These are phyloP conservation scores for Saccharomycopsis phalli DNA, from an alignment of 1,139 yeast genomes.

Conservation along the genomic window DNA sequence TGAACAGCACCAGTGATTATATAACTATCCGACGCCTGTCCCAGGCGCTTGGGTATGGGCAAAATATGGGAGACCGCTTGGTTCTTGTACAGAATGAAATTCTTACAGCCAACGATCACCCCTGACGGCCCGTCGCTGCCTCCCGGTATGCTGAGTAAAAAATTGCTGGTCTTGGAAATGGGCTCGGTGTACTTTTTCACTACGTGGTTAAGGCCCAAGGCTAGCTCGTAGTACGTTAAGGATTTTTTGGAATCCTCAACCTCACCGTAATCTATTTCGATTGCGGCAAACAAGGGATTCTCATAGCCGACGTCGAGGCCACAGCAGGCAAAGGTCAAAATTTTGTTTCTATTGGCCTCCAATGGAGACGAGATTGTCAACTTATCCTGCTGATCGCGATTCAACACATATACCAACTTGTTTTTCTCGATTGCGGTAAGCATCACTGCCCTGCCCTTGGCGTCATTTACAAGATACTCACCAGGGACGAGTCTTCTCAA, in stretches of 20 bases:
- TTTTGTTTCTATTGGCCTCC: constrained; percentile 47
- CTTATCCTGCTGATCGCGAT: constrained; percentile 37
- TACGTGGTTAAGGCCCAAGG: constrained; percentile 75
- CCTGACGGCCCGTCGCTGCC: constrained; percentile 56
- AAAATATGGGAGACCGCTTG: constrained; percentile 31
- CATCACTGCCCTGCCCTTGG: constrained; percentile 62
- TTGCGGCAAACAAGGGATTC: constrained; percentile 74
- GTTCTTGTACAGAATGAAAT: constrained; percentile 38
- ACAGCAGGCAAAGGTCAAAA: constrained; percentile 45
- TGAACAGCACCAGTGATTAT: constrained; percentile 55
- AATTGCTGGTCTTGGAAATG: constrained; percentile 35
- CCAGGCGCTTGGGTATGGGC: constrained; percentile 43
- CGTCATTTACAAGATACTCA: constrained; percentile 63
- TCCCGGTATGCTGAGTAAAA: constrained; percentile 38
- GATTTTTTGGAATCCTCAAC: constrained; percentile 25
- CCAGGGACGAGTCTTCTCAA: constrained; percentile 72
- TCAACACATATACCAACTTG: constrained; percentile 56
- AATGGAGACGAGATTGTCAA: constrained; percentile 62
- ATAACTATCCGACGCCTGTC: constrained; percentile 24
- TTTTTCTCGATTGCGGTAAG: constrained; percentile 65
- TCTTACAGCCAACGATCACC: constrained; percentile 42
- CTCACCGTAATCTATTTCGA: constrained; percentile 52
- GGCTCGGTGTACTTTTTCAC: constrained; percentile 40
- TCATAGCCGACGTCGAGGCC: constrained; percentile 71
- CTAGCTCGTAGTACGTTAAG: constrained; percentile 69